These are phyloP conservation scores for Aspergillus niger DNA, from an alignment of 2,329 filamentous ascomycete species.

Conservation along the genomic window DNA sequence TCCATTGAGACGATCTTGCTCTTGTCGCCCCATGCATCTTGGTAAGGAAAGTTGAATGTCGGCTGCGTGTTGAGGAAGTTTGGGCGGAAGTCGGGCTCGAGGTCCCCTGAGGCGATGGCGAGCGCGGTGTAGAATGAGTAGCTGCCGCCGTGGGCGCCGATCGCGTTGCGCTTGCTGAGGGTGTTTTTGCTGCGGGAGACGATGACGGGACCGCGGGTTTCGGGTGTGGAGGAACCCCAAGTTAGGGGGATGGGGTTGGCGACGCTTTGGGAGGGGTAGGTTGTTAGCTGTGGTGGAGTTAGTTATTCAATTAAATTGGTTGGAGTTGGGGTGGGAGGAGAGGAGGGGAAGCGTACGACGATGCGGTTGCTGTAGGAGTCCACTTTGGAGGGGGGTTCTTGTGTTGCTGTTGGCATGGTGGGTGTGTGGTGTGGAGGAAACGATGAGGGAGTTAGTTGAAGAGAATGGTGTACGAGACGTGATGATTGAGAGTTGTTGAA, in stretches of 20 bases:
- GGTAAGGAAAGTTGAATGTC: conserved; percentile 81
- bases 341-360: conserved; percentile 27
- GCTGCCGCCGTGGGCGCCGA: conserved; percentile 79
- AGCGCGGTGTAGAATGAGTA: conserved; percentile 96
- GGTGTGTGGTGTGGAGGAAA: not conserved
- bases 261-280: conserved; percentile 90
- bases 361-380: conserved; percentile 36
- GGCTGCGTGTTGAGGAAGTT: conserved; percentile 87
- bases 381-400: not conserved
- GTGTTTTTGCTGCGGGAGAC: conserved; percentile 56
- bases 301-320: not conserved
- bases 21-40: conserved; percentile 82
- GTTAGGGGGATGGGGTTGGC: conserved; percentile 87
- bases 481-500: not conserved
- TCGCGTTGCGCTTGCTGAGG: conserved; percentile 50
- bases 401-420: not conserved
- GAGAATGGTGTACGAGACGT: not conserved
- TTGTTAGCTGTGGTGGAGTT: conserved; percentile 56
- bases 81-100: conserved; percentile 77
- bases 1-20: conserved; percentile 99
- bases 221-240: conserved; percentile 79
- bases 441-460: not conserved
- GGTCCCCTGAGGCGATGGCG: conserved; percentile 86
- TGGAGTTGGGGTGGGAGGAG: no score
- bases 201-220: conserved; percentile 79